Evolutionary conservation across 345 rosid genomes (phyloP).

Genomic region (Linum lewisii): DNA sequence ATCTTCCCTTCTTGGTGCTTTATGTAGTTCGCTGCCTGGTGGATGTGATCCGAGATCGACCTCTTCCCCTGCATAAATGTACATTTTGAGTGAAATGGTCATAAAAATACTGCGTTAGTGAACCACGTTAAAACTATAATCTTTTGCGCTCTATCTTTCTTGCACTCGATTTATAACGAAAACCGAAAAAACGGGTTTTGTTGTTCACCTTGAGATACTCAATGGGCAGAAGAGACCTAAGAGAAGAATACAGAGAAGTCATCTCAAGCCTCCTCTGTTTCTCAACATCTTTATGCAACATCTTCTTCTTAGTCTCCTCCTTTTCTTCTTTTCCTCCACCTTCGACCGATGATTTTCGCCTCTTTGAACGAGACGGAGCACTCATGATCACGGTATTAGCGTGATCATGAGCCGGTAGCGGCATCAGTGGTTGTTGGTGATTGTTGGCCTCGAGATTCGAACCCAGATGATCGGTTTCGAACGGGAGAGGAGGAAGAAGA

Average conservation of each 20-base stretch:
- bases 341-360: background rate
- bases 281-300: background rate
- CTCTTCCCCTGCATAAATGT: background rate
- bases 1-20: background rate
- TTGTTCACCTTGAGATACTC: background rate
- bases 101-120: too few relatives aligned
- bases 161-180: too few relatives aligned
- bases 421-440: too few relatives aligned
- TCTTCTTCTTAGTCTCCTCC: background rate
- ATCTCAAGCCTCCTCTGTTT: background rate
- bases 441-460: too few relatives aligned
- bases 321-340: background rate
- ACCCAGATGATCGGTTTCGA: too few relatives aligned
- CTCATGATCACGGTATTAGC: background rate
- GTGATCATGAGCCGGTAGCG: background rate
- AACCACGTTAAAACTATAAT: too few relatives aligned
- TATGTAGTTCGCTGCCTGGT: slow-evolving; percentile 1
- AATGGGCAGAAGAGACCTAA: background rate
- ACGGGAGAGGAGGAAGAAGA: too few relatives aligned
- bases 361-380: background rate
- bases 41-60: background rate
- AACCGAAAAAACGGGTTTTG: too few relatives aligned
- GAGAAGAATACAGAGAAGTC: background rate
- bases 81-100: too few relatives aligned
- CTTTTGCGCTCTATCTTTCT: too few relatives aligned